A percentile compares a stretch with the other conserved stretches of the same genome.
Evolutionary conservation across 2,329 filamentous ascomycete genomes (phyloP).

Genomic region (Amylocarpus encephaloides): DNA sequence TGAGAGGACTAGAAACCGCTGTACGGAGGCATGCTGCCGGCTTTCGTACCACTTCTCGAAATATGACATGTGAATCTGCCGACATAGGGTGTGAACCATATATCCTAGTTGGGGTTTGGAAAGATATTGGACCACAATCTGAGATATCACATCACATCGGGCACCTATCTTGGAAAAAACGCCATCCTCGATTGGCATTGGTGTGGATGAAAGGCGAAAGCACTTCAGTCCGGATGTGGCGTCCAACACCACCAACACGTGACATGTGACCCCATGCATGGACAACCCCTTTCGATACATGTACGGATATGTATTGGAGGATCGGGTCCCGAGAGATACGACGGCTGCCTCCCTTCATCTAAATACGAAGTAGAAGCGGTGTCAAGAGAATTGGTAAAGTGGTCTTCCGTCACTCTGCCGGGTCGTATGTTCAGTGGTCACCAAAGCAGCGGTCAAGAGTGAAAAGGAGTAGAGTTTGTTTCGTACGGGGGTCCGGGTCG

Average conservation of each 20-base stretch:
- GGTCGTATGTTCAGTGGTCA: background rate
- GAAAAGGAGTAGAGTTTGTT: background rate
- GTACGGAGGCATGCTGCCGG: too few species aligned
- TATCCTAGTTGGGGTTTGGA: too few species aligned
- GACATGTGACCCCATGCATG: background rate
- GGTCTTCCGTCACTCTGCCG: background rate
- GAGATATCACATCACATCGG: too few species aligned
- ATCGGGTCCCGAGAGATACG: background rate
- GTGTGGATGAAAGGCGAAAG: background rate
- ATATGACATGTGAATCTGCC: too few species aligned
- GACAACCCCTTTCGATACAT: background rate
- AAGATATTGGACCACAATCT: too few species aligned
- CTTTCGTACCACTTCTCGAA: too few species aligned
- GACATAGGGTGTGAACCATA: too few species aligned
- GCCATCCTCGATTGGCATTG: too few species aligned
- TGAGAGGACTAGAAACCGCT: too few species aligned
- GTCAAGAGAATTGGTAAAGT: background rate
- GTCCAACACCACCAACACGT: background rate
- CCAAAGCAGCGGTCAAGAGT: constrained; percentile 2
- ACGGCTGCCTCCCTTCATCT: too few species aligned
- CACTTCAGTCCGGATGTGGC: background rate
- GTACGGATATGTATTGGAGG: background rate
- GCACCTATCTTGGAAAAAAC: too few species aligned
- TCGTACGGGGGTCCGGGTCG: background rate
- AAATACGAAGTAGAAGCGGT: background rate